Percentiles rank a stretch among this genome's conserved stretches.
Evolutionary conservation across 169 alveolate genomes (phyloP).

Genomic region (Theileria sp.): DNA sequence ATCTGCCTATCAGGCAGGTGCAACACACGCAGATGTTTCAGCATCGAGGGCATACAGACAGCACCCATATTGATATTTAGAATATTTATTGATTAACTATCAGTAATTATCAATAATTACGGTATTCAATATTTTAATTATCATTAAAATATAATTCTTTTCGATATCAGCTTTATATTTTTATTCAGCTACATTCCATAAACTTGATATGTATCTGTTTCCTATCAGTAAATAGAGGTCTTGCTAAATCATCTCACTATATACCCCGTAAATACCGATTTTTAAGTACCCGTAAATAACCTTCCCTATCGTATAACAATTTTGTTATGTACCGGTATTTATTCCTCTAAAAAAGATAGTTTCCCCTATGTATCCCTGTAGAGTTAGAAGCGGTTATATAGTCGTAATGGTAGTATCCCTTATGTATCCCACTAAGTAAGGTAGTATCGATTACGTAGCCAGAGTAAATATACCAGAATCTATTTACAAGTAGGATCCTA

Average conservation of each 20-base stretch:
- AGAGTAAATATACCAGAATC: neutral
- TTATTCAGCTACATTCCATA: neutral
- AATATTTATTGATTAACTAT: neutral
- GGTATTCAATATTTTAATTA: neutral
- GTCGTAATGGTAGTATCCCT: neutral
- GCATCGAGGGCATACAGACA: constrained; percentile 15
- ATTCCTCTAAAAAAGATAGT: neutral
- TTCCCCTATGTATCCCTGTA: neutral
- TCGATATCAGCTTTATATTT: neutral
- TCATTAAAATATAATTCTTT: neutral
- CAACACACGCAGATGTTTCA: constrained; percentile 2
- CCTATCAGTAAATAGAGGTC: neutral
- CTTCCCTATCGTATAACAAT: neutral
- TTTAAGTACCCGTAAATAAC: neutral
- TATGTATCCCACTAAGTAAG: neutral
- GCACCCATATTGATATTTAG: constrained; percentile 32
- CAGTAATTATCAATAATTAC: neutral
- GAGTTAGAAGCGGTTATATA: too few species aligned
- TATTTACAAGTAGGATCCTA: neutral
- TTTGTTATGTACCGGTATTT: neutral
- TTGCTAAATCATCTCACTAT: neutral
- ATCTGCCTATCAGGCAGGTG: constrained; percentile 18
- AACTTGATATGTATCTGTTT: neutral
- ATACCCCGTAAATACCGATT: neutral
- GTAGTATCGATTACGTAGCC: neutral